These are phyloP conservation scores for Fusarium sp. DNA, from an alignment of 2,329 filamentous ascomycete genomes.

Conservation along the genomic window DNA sequence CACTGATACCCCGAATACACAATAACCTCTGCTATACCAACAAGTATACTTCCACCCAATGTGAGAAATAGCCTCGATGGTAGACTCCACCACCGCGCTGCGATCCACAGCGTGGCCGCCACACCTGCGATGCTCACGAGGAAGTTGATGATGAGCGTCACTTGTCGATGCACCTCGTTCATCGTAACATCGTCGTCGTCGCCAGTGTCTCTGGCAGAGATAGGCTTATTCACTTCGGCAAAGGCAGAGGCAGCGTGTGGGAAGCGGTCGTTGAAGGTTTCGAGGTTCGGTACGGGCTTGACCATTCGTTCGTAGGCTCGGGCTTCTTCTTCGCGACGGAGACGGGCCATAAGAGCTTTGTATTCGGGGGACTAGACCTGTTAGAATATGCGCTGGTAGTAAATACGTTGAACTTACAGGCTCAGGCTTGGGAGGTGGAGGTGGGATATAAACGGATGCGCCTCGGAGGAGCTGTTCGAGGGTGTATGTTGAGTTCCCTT, in stretches of 20 bases:
- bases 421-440: conserved; percentile 81
- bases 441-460: conserved; percentile 78
- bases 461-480: conserved; percentile 79
- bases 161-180: conserved; percentile 80
- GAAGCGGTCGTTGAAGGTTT: conserved; percentile 70
- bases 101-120: conserved; percentile 81
- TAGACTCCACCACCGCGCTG: conserved; percentile 79
- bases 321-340: conserved; percentile 85
- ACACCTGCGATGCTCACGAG: conserved; percentile 86
- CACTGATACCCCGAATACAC: conserved; percentile 82
- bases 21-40: conserved; percentile 80
- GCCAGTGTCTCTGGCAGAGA: conserved; percentile 57
- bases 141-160: conserved; percentile 90
- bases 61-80: conserved; percentile 76
- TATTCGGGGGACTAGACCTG: conserved; percentile 76
- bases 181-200: conserved; percentile 73
- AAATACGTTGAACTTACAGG: conserved; percentile 64
- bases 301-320: conserved; percentile 85
- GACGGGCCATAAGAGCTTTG: conserved; percentile 85
- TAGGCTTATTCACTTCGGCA: conserved; percentile 63
- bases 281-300: conserved; percentile 64
- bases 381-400: not conserved
- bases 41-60: conserved; percentile 74
- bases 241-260: conserved; percentile 66
- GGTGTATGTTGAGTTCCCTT: conserved; percentile 51